Base-by-base conservation (phyloP, 768 basidiomycete species). In the Suillus tomentosus region DNA sequence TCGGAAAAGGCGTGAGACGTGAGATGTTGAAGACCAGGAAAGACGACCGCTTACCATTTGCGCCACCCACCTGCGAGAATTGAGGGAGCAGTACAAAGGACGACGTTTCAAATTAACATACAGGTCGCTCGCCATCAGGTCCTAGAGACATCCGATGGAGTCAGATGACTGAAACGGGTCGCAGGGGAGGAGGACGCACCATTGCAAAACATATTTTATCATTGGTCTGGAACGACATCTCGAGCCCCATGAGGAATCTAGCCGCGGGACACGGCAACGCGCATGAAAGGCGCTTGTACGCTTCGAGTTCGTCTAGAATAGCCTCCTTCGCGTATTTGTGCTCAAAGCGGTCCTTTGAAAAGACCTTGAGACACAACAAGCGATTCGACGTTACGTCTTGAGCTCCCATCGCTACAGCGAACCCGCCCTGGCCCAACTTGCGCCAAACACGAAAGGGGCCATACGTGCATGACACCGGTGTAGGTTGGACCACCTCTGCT, bases 51-150 rank as follows among this genome's bases (percentile, higher is more conserved):
- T 24, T 48, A 81, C 81, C 3, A 79, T 74, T 65, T 82, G 81
- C 4, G 76, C 78, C 54, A 72, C 73, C 81, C 81, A 82, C 43
- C 43, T 43, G 43, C 43, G 9, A 19, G 43, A 8, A 43, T 43
- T 7, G 2, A 1, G 1, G 4, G 1, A 3, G 22, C 43, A 43
- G 19, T 69, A 62, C 19, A 66, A 69, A 5, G 74, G 66, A 17
- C 74, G 61, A 36, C 40, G 43, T 9, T 8, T 47, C 42, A 82
- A 45, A 22, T 79, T 72, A n/a, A 70, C 66, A 34, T 67, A 61
- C 31, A 82, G 68, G 40, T 81, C 79, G 24, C 69, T 71, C 5
- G 71, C 62, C 81, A 82, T 79, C 51, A 82, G 72, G 57, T 79
- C 79, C 81, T 82, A 24, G 48, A 48, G 27, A 22, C 1, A 5